Base-by-base conservation (phyloP, 495 filamentous ascomycete genomes). In the Aspergillus ostianus region DNA sequence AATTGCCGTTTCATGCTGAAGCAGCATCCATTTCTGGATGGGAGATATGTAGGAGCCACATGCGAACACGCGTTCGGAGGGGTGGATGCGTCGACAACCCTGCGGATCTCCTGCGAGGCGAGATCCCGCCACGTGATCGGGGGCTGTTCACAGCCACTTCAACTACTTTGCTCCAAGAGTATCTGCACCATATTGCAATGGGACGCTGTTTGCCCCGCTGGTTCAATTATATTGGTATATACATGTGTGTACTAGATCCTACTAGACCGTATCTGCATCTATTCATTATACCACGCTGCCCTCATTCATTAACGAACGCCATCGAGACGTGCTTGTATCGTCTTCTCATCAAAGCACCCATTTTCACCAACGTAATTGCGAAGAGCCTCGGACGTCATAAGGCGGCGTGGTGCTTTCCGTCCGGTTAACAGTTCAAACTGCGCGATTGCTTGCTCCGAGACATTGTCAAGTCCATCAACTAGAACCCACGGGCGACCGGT, bases 361-460 rank as follows among this genome's bases (percentile, higher is more conserved):
- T 64, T 62, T n/a, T 76, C 75, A 9, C 73, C 77, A 20, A 67
- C 70, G 56, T 78, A 80, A 56, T 80, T 80, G 47, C 77, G 80
- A 47, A 88, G 72, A 3, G 88, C 86, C 69, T 88, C 87, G 47
- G 80, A 71, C 51, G 87, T 83, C 90, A 94, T 94, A 20, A 90
- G 60, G 51, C 84, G 77, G 45, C 87, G 82, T 3, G 90, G 90
- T 17, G 90, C 90, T 73, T 89, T 85, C 21, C 90, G 79, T n/a
- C 90, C 90, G 4, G 90, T 90, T 78, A 93, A 90, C 49, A 93
- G 71, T 70, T 93, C 90, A 67, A 92, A 93, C 49, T 90, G 89
- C 26, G 90, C 89, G 70, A 90, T 91, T 2, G 88, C 90, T 76
- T 91, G 90, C 68, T 94, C 90, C 2, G 84, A 83, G 0, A 94